Evolutionary conservation across 352 stramenopile species (phyloP), one percentile per base, ranked within the genome.

Genomic region (Phytopythium boreale): DNA sequence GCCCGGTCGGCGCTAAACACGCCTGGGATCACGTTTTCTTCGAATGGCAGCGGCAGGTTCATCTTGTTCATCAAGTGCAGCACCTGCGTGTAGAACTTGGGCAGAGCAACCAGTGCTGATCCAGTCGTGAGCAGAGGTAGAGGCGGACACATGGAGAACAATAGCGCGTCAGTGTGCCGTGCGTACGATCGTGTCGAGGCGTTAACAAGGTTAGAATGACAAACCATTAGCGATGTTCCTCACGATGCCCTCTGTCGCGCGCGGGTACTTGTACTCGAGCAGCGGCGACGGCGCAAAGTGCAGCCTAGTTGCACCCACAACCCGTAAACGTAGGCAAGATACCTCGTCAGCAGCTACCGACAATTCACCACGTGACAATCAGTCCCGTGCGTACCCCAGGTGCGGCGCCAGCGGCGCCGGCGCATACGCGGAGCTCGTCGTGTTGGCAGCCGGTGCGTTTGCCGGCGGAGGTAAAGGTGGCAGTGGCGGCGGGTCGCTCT

Each of bases 61-160:
- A 96, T 97, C 64, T 97, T 97, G 72, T 97, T 97, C 89, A 97
- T 97, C 26, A 97, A 69, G 69, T 97, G 89, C 41, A 96, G 83
- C 52, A 95, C 89, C 78, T 97, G 89, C 15, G 82, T 95, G 74
- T 97, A 97, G 61, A 97, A 88, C 55, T 88, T 84, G 8, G 89
- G 89, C 17, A 97, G 67, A 12, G 86, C 89, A 27, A 97, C 90
- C 31, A 97, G 68, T 10, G 89, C 89, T 97, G 43, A 22, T 29
- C 10, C 20, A 49, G 27, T 39, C 43, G 20, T 36, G 31, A 36
- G 8, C 20, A 43, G 19, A 49, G 19, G 17, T 19, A 20, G 41
- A 15, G 19, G 9, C 11, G 27, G 46, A 37, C 20, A 39, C 41
- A 6, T 7, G 4, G 14, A 29, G 46, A 31, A 9, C n/a, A 31